Base-by-base conservation (phyloP, 2,329 filamentous ascomycete species). In the Colletotrichum brevisporum region DNA sequence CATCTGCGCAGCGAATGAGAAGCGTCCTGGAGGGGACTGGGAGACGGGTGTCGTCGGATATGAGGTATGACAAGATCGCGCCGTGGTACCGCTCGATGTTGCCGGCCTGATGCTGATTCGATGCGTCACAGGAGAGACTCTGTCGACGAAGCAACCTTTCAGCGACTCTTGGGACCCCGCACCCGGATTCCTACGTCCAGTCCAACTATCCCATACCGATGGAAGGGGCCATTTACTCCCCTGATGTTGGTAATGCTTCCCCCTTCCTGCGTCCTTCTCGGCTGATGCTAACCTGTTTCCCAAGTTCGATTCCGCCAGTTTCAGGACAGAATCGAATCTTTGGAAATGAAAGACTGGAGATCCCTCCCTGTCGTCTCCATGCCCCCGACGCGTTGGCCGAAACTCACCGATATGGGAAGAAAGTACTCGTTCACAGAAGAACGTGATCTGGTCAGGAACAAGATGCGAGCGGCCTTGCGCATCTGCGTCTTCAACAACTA, bases 11-110 rank as follows among this genome's bases (percentile, higher is more conserved):
- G 92, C 92, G 55, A 93, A 94, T 79, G 92, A 94, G 77, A 92
- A 91, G 76, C 85, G 91, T 45, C 86, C 92, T 0, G 92, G 92
- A 10, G 92, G 92, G n/a, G 92, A 94, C 76, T 95, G 92, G 92
- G 92, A 94, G 74, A 91, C 86, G 6, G 85, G 85, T 70, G 84
- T 81, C 13, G 77, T 81, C 3, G 82, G 82, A 41, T 83, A 83
- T 69, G 82, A 84, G 67, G 70, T 71, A 68, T 57, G 55, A 24
- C 18, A 26, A 43, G n/a, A 6, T 15, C 16, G 16, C 4, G 12
- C 15, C 16, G 15, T 21, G 50, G 21, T 21, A 12, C 13, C 27
- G 27, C 18, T 2, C 21, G 6, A 13, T 41, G 27, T 16, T 1
- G 54, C 26, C 31, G 12, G 48, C 53, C n/a, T 16, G 26, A 18